Evolutionary conservation across 345 rosid species (phyloP).

Genomic region (Isatis tinctoria): DNA sequence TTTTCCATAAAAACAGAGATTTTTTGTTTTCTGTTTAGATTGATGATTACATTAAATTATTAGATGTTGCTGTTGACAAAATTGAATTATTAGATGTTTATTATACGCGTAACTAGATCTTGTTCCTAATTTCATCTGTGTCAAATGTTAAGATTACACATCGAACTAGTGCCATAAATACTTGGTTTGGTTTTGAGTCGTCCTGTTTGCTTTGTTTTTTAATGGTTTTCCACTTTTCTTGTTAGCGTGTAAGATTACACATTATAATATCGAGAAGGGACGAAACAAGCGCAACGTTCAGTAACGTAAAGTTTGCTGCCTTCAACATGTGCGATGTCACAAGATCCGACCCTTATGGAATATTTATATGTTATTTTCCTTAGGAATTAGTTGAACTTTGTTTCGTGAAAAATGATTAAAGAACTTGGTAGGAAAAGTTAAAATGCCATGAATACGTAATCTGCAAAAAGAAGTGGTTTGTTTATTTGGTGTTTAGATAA

Average conservation of each 20-base stretch:
- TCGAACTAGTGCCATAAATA: neutral
- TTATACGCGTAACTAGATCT: neutral
- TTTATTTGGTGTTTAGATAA: neutral
- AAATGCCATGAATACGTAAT: neutral
- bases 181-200: neutral
- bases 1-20: neutral
- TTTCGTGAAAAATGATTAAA: neutral
- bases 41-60: neutral
- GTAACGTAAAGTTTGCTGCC: constrained; percentile 29
- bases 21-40: neutral
- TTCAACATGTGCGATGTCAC: constrained; percentile 30
- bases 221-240: neutral
- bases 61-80: neutral
- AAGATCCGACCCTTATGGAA: constrained; percentile 13
- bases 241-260: neutral
- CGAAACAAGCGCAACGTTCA: constrained; percentile 10
- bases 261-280: neutral
- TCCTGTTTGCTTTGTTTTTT: neutral
- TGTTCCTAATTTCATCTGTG: neutral
- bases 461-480: neutral
- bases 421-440: neutral
- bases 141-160: neutral
- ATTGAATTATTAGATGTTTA: neutral
- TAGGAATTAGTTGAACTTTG: neutral
- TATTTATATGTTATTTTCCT: neutral